phyloP scores from a whole-genome alignment of 164 flowering plant genomes.

The Berberis thunbergii region DNA sequence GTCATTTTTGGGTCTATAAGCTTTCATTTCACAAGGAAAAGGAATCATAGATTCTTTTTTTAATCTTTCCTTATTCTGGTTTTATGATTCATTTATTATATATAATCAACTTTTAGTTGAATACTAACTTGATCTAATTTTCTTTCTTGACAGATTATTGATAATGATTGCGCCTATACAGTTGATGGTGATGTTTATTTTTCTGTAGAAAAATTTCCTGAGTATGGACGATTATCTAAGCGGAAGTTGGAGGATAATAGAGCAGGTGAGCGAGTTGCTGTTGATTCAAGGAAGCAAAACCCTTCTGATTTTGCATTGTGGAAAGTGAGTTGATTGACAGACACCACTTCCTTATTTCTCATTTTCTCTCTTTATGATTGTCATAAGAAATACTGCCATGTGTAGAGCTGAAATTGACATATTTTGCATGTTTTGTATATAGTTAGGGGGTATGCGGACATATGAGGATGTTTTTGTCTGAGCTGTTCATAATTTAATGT shows the following conservation, averaged over 20 bases:
- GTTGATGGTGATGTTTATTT: constrained; percentile 92
- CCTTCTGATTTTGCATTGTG: constrained; percentile 97
- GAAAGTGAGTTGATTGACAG: constrained; percentile 54
- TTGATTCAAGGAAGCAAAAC: constrained; percentile 76
- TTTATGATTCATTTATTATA: background rate
- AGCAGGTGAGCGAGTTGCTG: constrained; percentile 90
- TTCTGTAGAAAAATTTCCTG: constrained; percentile 71
- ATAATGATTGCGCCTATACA: constrained; percentile 71
- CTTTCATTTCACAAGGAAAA: no score
- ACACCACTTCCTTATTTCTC: background rate
- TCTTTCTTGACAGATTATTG: constrained; percentile 58
- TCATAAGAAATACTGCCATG: no score
- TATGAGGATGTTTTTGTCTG: no score
- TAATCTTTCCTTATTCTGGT: no score
- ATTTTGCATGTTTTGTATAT: no score
- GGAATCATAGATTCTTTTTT: no score
- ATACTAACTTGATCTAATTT: constrained; percentile 5
- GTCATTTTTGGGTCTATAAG: no score
- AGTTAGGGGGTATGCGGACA: no score
- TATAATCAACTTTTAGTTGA: constrained; percentile 1
- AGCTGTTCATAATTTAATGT: no score
- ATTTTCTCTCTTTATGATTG: no score
- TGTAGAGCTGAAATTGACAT: no score
- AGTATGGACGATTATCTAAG: constrained; percentile 76
- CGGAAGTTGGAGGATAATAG: constrained; percentile 86